phyloP scores from a whole-genome alignment of 2,329 filamentous ascomycete species.

The Diplodia sapinea region DNA sequence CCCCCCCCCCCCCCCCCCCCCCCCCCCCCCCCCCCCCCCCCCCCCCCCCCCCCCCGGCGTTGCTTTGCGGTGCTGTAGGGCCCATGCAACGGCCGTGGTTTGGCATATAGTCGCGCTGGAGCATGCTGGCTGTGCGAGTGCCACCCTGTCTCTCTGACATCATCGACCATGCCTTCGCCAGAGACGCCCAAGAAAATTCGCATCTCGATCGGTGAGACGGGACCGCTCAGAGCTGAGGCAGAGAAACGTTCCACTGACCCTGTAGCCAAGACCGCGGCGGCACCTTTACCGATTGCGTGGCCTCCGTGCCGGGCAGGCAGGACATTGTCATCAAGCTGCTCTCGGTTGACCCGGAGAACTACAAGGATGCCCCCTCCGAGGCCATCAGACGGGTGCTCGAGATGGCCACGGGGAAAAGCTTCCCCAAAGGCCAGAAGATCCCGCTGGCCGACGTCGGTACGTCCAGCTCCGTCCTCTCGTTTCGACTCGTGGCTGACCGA shows the following conservation, averaged over 20 bases:
- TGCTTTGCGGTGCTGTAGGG: background rate
- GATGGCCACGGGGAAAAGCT: constrained; percentile 33
- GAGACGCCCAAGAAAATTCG: background rate
- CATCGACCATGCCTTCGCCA: background rate
- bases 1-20: too few species aligned
- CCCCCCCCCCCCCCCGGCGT: too few species aligned
- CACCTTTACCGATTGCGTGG: constrained; percentile 35
- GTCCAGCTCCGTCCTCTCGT: background rate
- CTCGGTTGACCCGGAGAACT: constrained; percentile 41
- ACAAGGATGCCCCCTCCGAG: constrained; percentile 42
- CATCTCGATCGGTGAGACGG: background rate
- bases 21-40: too few species aligned
- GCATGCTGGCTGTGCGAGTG: background rate
- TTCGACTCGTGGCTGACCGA: constrained; percentile 13
- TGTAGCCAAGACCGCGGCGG: constrained; percentile 34
- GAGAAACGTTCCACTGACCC: background rate
- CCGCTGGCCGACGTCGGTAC: background rate
- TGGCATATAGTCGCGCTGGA: background rate
- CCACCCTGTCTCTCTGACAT: background rate
- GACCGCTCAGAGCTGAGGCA: background rate
- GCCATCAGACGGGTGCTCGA: constrained; percentile 39
- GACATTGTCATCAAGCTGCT: constrained; percentile 41
- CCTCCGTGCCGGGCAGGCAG: constrained; percentile 36
- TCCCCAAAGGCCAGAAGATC: constrained; percentile 33
- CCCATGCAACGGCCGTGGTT: background rate